phyloP scores from a whole-genome alignment of 495 filamentous ascomycete genomes.

The Podospora fimiseda region DNA sequence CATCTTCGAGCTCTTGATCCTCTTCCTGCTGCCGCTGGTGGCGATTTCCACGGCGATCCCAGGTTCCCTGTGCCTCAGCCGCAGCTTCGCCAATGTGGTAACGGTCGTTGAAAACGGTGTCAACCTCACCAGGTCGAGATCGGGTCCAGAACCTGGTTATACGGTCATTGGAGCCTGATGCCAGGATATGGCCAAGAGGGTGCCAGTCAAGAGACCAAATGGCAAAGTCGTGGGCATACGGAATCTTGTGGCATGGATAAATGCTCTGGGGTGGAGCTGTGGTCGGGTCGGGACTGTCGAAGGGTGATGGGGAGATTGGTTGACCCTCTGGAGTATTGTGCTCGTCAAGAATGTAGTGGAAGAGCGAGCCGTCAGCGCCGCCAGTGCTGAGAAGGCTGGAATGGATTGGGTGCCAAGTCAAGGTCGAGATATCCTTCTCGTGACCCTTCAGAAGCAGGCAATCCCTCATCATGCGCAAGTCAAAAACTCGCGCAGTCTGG shows the following conservation, averaged over 20 bases:
- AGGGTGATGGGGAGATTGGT: conserved; percentile 63
- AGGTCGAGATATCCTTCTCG: conserved; percentile 88
- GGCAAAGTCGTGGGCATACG: conserved; percentile 83
- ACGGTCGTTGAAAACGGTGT: conserved; percentile 76
- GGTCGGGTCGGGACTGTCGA: conserved; percentile 71
- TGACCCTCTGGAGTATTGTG: conserved; percentile 71
- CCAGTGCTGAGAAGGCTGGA: conserved; percentile 82
- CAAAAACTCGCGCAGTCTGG: conserved; percentile 84
- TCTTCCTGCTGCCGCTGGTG: conserved; percentile 83
- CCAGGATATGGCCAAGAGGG: conserved; percentile 88
- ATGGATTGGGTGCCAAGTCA: conserved; percentile 93
- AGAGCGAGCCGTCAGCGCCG: conserved; percentile 78
- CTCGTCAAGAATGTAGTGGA: conserved; percentile 90
- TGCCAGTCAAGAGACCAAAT: conserved; percentile 99
- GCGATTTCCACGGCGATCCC: conserved; percentile 71
- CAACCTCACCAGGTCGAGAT: conserved; percentile 71
- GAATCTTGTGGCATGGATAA: conserved; percentile 75
- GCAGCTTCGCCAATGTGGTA: conserved; percentile 93
- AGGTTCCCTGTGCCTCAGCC: conserved; percentile 87
- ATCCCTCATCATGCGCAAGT: conserved; percentile 97
- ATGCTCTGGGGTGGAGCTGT: conserved; percentile 78
- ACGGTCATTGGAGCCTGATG: conserved; percentile 97
- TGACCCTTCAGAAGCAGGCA: conserved; percentile 85
- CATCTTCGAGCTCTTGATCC: conserved; percentile 86
- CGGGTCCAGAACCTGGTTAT: conserved; percentile 95